phyloP scores from a whole-genome alignment of 2,329 filamentous ascomycete genomes.

The Claviceps cyperi region DNA sequence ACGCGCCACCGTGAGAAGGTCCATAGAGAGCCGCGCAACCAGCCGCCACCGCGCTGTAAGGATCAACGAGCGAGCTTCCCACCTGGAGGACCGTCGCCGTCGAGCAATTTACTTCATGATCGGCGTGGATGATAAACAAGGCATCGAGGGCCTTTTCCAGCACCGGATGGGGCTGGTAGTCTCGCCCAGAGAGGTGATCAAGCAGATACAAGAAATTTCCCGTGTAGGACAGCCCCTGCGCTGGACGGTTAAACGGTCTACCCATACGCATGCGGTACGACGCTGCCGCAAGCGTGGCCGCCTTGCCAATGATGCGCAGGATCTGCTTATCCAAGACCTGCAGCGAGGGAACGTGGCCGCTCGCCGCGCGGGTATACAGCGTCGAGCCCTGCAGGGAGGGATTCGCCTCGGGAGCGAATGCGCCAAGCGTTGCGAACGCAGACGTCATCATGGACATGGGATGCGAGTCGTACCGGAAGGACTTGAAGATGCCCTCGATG shows the following conservation, averaged over 20 bases:
- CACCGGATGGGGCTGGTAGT: conserved; percentile 32
- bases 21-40: conserved; percentile 40
- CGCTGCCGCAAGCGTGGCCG: conserved; percentile 34
- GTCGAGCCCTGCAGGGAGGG: conserved; percentile 34
- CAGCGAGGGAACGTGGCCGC: conserved; percentile 25
- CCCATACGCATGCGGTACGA: conserved; percentile 38
- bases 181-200: conserved; percentile 32
- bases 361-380: conserved; percentile 31
- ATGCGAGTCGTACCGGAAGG: conserved; percentile 36
- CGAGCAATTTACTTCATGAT: conserved; percentile 45
- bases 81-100: conserved; percentile 42
- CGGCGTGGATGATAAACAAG: conserved; percentile 41
- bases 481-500: conserved; percentile 35
- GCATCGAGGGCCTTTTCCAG: conserved; percentile 36
- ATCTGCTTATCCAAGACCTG: conserved; percentile 36
- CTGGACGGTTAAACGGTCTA: conserved; percentile 34
- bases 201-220: conserved; percentile 42
- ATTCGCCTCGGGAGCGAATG: conserved; percentile 35
- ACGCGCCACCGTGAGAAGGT: conserved; percentile 44
- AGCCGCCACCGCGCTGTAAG: conserved; percentile 37
- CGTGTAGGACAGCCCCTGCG: conserved; percentile 32
- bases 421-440: conserved; percentile 33
- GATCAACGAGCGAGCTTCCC: conserved; percentile 40
- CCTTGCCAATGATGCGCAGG: conserved; percentile 36
- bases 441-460: conserved; percentile 38